Evolutionary conservation across 352 stramenopile species (phyloP), one percentile per base, ranked within the genome.

Genomic region (Blastocystis sp.): DNA sequence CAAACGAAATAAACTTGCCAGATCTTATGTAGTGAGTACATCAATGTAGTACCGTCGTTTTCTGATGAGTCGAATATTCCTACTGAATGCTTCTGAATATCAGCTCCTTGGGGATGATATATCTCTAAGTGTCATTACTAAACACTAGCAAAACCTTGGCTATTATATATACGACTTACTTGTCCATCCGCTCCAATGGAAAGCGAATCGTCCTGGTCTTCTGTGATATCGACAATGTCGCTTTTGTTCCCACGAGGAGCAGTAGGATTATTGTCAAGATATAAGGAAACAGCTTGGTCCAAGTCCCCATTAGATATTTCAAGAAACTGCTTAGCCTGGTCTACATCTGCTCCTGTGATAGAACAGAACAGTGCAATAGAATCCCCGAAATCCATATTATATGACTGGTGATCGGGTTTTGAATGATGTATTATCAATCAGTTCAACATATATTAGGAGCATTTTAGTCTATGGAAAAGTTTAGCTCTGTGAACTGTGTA

Each of bases 201-300:
- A 34, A 59, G 20, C 39, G 26, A 9, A 45, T 53, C 73, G 2
- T 66, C 47, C n/a, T 39, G 18, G 34, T 68, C 45, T 53, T 84
- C 53, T 26, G 68, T 63, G 0, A 20, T 64, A 50, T 34, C 4
- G 2, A 18, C 29, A 47, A 39, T 7, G 45, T 68, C 73, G 29
- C 29, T 34, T 26, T 29, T 20, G 37, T 0, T n/a, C 4, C 29
- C 5, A 26, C 15, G 1, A 18, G 39, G 13, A 37, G 4, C 9
- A 15, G 13, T 13, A 76, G n/a, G 1, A 41, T 4, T n/a, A 45
- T 84, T 84, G 39, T 84, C 73, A 39, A 68, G 43, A 23, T 66
- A 84, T 37, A 84, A 37, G 7, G 73, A 84, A 23, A 84, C n/a
- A 50, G 73, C 73, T n/a, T 20, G 11, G 43, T 84, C 26, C 34